Conservation (phyloP, 495 filamentous ascomycete species). For the Thozetella sp. region DNA sequence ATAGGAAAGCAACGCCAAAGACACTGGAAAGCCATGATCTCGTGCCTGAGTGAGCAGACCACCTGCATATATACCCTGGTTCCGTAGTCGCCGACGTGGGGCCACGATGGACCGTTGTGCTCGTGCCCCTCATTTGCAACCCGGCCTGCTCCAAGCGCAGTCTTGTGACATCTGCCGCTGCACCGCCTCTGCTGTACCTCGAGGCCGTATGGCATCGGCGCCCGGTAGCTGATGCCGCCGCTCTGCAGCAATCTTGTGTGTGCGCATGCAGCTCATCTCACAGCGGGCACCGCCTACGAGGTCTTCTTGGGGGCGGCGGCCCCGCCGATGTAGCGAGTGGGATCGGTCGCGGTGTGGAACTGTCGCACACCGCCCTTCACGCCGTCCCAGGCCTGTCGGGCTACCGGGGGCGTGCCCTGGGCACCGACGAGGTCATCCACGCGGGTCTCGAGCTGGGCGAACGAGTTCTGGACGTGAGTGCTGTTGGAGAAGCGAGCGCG, state of each 20-base stretch:
- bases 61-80: not conserved
- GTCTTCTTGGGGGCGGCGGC: slow-evolving; percentile 55
- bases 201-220: no score
- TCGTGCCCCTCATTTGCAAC: no score
- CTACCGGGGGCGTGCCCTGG: slow-evolving; percentile 84
- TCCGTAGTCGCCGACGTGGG: no score
- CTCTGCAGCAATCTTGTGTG: not conserved
- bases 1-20: not conserved
- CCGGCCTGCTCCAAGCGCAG: no score
- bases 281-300: slow-evolving; percentile 36
- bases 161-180: no score
- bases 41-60: not conserved
- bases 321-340: slow-evolving; percentile 66
- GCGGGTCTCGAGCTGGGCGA: slow-evolving; percentile 70
- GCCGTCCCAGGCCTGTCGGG: slow-evolving; percentile 78
- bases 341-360: slow-evolving; percentile 78
- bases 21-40: not conserved
- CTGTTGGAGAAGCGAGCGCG: slow-evolving; percentile 90
- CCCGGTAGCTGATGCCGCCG: not conserved
- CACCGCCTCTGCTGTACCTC: no score
- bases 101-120: not conserved
- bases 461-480: slow-evolving; percentile 81
- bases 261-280: no score
- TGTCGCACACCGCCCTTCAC: slow-evolving; percentile 74
- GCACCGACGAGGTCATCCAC: slow-evolving; percentile 81